Conservation (phyloP, 2,329 filamentous ascomycete species). For the Xylariales sp. region DNA sequence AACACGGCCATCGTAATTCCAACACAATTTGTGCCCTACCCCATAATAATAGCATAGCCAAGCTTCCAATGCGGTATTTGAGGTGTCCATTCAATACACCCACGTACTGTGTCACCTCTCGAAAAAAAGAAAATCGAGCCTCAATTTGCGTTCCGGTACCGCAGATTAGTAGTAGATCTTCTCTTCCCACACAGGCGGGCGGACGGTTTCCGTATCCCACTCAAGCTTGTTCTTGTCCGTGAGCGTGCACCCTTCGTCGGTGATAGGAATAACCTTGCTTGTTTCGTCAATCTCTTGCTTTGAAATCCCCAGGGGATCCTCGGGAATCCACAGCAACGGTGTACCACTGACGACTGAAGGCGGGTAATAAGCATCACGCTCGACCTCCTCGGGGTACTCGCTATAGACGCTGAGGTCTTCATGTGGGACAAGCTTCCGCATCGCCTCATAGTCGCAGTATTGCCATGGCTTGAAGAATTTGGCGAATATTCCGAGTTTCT, state of each 20-base stretch:
- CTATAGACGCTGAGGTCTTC: constrained; percentile 61
- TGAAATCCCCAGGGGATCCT: constrained; percentile 78
- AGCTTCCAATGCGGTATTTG: background rate
- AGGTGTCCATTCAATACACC: background rate
- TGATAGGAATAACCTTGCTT: constrained; percentile 77
- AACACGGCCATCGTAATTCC: background rate
- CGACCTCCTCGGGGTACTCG: constrained; percentile 70
- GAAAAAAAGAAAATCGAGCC: background rate
- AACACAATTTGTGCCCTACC: constrained; percentile 1
- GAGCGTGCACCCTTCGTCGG: constrained; percentile 78
- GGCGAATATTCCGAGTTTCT: constrained; percentile 68
- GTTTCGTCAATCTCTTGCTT: constrained; percentile 82
- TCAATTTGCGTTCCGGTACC: background rate
- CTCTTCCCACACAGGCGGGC: constrained; percentile 52
- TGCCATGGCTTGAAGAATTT: constrained; percentile 83
- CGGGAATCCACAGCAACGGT: constrained; percentile 86
- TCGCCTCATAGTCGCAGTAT: constrained; percentile 76
- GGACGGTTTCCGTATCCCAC: constrained; percentile 50
- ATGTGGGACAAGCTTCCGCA: constrained; percentile 76
- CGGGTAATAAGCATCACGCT: constrained; percentile 78
- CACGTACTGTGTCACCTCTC: too few species aligned
- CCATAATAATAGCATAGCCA: background rate
- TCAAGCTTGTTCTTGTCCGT: constrained; percentile 71
- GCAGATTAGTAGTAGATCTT: constrained; percentile 50
- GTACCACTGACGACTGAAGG: constrained; percentile 72